Evolutionary conservation across 1,284 basidiomycete species (phyloP).

Genomic region (Moesziomyces sp.): DNA sequence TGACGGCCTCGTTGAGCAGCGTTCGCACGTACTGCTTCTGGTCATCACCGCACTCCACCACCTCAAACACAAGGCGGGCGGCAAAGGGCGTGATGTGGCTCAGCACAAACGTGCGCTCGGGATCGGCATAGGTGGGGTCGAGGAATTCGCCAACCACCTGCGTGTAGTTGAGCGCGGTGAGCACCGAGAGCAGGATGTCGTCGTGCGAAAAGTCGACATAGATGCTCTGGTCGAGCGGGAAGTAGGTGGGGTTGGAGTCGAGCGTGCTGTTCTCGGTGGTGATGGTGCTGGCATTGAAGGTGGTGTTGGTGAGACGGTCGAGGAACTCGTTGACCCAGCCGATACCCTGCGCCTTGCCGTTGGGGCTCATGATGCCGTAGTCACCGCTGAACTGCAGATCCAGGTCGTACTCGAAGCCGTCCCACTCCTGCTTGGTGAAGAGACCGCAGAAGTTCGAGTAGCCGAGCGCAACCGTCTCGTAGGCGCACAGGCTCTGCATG

Average conservation of each 20-base stretch:
- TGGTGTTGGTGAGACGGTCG: slow-evolving; percentile 49
- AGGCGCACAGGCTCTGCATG: slow-evolving; percentile 68
- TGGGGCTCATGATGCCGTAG: slow-evolving; percentile 82
- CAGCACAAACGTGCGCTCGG: slow-evolving; percentile 48
- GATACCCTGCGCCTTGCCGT: slow-evolving; percentile 80
- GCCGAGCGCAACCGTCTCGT: slow-evolving; percentile 58
- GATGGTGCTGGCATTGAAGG: slow-evolving; percentile 31
- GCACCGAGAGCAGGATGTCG: slow-evolving; percentile 54
- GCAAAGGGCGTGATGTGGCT: slow-evolving; percentile 56
- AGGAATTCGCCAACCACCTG: slow-evolving; percentile 54
- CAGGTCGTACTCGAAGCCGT: slow-evolving; percentile 79
- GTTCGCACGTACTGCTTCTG: slow-evolving; percentile 76
- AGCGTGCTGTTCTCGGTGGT: slow-evolving; percentile 62
- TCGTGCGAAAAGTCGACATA: slow-evolving; percentile 65
- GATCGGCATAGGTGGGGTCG: slow-evolving; percentile 32
- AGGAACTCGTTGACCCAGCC: slow-evolving; percentile 75
- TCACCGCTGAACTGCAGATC: slow-evolving; percentile 68
- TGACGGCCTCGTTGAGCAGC: slow-evolving; percentile 87
- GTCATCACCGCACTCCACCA: slow-evolving; percentile 47
- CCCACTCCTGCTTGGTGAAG: slow-evolving; percentile 88
- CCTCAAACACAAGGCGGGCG: slow-evolving; percentile 50
- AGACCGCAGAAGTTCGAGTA: slow-evolving; percentile 79
- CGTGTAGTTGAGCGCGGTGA: slow-evolving; percentile 62
- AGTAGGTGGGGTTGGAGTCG: slow-evolving; percentile 46
- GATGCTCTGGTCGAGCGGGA: slow-evolving; percentile 60